Conservation (phyloP, 2,329 filamentous ascomycete species). For the Chrysoporthe deuterocubensis region DNA sequence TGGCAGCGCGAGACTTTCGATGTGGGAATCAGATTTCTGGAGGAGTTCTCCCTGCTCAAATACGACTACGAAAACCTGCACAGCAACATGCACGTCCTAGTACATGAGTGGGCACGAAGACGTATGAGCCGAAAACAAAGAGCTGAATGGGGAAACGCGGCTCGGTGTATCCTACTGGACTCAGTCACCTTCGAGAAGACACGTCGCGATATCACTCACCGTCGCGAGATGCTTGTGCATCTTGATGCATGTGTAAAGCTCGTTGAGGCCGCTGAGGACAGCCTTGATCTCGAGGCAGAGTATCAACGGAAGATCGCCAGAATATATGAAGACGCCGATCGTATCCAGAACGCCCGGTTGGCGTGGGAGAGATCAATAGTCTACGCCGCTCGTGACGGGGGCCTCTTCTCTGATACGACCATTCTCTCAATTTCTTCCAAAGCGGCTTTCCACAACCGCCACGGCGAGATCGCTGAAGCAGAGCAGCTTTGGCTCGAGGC, state of each 20-base stretch:
- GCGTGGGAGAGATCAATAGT: neutral
- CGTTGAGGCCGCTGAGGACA: neutral
- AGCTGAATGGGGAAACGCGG: constrained; percentile 12
- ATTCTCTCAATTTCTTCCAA: neutral
- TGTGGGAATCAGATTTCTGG: constrained; percentile 21
- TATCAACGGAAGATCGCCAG: neutral
- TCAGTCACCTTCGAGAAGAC: neutral
- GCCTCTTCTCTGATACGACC: neutral
- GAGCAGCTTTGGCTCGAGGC: neutral
- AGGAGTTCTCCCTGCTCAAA: constrained; percentile 32
- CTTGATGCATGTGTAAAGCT: constrained; percentile 7
- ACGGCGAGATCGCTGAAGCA: neutral
- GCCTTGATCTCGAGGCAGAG: neutral
- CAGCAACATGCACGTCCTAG: constrained; percentile 34
- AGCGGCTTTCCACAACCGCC: neutral
- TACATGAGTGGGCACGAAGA: constrained; percentile 33
- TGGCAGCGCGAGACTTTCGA: too few species aligned
- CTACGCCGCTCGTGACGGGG: neutral
- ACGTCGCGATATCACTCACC: neutral
- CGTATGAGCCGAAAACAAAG: constrained; percentile 2
- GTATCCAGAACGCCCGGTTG: neutral
- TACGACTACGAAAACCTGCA: neutral
- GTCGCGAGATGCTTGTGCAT: constrained; percentile 9
- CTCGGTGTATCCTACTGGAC: constrained; percentile 12
- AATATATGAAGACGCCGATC: neutral